A percentile compares a stretch with the other conserved stretches of the same genome.
Conservation (phyloP, 768 basidiomycete species). For the Tulasnella sp. region DNA sequence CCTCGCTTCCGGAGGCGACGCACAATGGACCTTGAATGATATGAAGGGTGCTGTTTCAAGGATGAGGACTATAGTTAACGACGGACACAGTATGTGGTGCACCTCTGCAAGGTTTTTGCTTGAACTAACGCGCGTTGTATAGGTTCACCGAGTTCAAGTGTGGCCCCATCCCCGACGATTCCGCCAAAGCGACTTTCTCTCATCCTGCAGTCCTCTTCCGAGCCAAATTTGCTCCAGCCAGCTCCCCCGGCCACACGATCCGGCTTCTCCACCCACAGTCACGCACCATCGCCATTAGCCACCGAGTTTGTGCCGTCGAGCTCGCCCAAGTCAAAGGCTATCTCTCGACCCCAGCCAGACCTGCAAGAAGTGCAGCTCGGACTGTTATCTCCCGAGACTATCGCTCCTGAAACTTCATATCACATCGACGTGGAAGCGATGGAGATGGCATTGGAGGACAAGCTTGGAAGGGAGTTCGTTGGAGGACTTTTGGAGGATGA, state of each 20-base stretch:
- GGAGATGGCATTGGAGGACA: not conserved
- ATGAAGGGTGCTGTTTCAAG: constrained; percentile 19
- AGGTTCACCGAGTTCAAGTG: not conserved
- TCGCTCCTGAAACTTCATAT: constrained; percentile 1
- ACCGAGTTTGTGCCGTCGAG: not conserved
- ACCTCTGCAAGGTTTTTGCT: not conserved
- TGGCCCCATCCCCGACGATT: not conserved
- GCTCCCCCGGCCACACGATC: not conserved
- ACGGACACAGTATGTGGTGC: not conserved
- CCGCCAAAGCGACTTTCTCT: not conserved
- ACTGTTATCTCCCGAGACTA: not conserved
- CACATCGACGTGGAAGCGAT: constrained; percentile 16
- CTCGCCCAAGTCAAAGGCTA: not conserved
- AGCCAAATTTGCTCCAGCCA: not conserved
- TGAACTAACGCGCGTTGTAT: not conserved
- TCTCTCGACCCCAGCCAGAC: not conserved
- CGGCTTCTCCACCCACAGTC: not conserved
- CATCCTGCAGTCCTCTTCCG: not conserved
- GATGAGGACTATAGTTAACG: constrained; percentile 17
- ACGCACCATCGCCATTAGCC: not conserved
- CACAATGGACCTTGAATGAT: not conserved
- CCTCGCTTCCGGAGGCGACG: not conserved
- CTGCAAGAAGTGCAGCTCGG: not conserved
- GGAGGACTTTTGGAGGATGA: constrained; percentile 16
- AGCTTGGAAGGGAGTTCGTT: constrained; percentile 19